Evolutionary conservation across 2,329 filamentous ascomycete species (phyloP).

Genomic region (Alternaria dauci): DNA sequence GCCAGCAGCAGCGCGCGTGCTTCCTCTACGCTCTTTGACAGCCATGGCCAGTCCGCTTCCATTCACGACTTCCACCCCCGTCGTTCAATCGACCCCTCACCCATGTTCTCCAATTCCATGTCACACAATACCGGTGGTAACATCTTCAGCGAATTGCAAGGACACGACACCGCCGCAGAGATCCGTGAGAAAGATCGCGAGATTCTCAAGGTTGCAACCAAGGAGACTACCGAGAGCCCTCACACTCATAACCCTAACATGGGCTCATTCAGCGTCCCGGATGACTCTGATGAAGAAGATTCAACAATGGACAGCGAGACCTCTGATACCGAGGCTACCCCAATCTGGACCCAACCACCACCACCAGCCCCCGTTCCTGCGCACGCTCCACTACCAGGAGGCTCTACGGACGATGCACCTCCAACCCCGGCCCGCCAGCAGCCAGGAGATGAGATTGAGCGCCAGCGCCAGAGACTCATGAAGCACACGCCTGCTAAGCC

Average conservation of each 20-base stretch:
- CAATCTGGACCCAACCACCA: conserved; percentile 46
- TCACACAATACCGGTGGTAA: conserved; percentile 35
- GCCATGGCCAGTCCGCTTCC: conserved; percentile 34
- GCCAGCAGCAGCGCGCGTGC: conserved; percentile 11
- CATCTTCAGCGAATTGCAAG: conserved; percentile 39
- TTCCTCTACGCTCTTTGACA: conserved; percentile 27
- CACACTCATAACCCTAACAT: conserved; percentile 19
- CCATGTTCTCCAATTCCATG: conserved; percentile 38
- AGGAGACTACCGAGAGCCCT: conserved; percentile 8
- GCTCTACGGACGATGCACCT: conserved; percentile 6
- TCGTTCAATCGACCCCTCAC: conserved; percentile 39
- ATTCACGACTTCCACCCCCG: conserved; percentile 41
- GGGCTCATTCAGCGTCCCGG: conserved; percentile 37
- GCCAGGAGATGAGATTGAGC: conserved; percentile 36
- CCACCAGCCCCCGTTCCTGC: conserved; percentile 48
- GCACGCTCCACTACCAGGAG: conserved; percentile 42
- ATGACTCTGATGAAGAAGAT: conserved; percentile 33
- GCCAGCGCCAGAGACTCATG: conserved; percentile 40
- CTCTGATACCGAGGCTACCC: conserved; percentile 25
- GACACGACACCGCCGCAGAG: conserved; percentile 23
- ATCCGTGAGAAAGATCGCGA: conserved; percentile 28
- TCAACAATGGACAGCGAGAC: conserved; percentile 23
- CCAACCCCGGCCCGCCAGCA: conserved; percentile 15
- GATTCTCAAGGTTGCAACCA: conserved; percentile 21
- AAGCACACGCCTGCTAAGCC: conserved; percentile 48